Conservation (phyloP, 306 rosid genomes). For the Trifolium dubium region DNA sequence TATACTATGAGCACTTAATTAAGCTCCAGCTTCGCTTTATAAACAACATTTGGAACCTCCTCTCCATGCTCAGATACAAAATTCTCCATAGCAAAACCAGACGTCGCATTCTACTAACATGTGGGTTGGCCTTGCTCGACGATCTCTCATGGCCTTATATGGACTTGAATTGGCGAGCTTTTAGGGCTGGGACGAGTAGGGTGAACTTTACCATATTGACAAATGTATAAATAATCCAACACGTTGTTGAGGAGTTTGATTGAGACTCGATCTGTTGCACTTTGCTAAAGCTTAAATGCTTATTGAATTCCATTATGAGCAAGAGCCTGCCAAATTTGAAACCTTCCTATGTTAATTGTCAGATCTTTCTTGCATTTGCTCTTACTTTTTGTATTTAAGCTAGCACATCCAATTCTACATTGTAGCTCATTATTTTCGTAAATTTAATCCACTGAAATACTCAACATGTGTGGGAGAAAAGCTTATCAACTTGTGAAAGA, state of each 20-base stretch:
- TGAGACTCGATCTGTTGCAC: no score
- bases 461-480: slow-evolving; percentile 76
- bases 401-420: not conserved
- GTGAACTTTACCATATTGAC: no score
- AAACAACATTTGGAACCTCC: slow-evolving; percentile 87
- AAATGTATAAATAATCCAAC: no score
- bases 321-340: not conserved
- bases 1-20: not conserved
- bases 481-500: slow-evolving; percentile 82
- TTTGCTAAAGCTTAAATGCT: not conserved
- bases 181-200: no score
- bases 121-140: no score
- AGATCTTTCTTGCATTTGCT: not conserved
- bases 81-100: slow-evolving; percentile 84
- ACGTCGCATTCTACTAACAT: slow-evolving; percentile 61
- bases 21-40: slow-evolving; percentile 73
- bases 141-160: no score
- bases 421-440: not conserved
- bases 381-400: not conserved
- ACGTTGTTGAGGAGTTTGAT: no score
- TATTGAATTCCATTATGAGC: not conserved
- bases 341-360: not conserved
- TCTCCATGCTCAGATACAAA: slow-evolving; percentile 90
- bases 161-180: no score
- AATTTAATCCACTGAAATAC: slow-evolving; percentile 4